These are phyloP conservation scores for Suhomyces taliae DNA, from an alignment of 1,139 yeast species.

Conservation along the genomic window DNA sequence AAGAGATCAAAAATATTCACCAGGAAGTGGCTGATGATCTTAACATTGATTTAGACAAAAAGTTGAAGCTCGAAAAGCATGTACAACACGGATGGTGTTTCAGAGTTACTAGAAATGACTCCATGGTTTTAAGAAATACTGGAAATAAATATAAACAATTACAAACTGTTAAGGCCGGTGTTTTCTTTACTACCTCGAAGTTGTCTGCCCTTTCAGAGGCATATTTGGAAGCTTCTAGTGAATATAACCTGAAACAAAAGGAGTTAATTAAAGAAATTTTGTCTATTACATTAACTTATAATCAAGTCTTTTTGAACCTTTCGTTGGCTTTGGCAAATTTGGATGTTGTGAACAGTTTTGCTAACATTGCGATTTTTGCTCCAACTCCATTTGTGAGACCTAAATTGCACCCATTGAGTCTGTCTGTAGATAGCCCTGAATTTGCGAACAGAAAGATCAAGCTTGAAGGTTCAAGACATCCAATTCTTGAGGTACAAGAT, in stretches of 20 bases:
- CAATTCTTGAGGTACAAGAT: slow-evolving; percentile 90
- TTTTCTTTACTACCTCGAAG: slow-evolving; percentile 74
- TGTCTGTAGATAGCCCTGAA: slow-evolving; percentile 23
- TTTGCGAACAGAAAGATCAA: slow-evolving; percentile 50
- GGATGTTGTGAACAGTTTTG: slow-evolving; percentile 84
- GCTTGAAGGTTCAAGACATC: slow-evolving; percentile 80
- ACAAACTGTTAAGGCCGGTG: slow-evolving; percentile 93
- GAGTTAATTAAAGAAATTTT: slow-evolving; percentile 81
- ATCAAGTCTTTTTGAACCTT: slow-evolving; percentile 70
- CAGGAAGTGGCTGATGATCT: slow-evolving; percentile 69
- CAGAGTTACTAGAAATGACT: slow-evolving; percentile 87
- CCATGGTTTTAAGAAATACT: slow-evolving; percentile 67
- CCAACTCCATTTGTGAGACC: slow-evolving; percentile 83
- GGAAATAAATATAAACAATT: slow-evolving; percentile 67
- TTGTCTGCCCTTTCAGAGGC: slow-evolving; percentile 61
- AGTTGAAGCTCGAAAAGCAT: slow-evolving; percentile 84
- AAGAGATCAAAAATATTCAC: slow-evolving; percentile 61
- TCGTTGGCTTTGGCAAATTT: slow-evolving; percentile 66
- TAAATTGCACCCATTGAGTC: slow-evolving; percentile 48
- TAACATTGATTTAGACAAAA: slow-evolving; percentile 79
- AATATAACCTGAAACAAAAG: slow-evolving; percentile 73
- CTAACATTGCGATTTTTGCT: slow-evolving; percentile 81
- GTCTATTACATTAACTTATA: slow-evolving; percentile 74
- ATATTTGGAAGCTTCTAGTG: slow-evolving; percentile 57
- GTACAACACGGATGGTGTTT: slow-evolving; percentile 91